Conservation (phyloP, 495 filamentous ascomycete genomes). For the Aspergillus indologenus region DNA sequence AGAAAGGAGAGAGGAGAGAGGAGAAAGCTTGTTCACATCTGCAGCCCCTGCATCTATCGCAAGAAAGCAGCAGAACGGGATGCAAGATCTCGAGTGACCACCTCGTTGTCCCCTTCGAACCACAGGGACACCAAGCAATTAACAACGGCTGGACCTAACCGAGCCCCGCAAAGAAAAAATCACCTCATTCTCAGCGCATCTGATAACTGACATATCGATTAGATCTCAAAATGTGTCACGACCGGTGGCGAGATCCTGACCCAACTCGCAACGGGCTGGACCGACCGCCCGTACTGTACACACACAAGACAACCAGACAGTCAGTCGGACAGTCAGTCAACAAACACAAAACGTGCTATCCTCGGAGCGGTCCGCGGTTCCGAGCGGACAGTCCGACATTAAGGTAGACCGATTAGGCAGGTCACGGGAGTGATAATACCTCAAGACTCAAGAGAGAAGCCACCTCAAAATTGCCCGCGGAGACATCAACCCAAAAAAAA, state of each 20-base stretch:
- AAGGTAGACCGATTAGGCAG: background rate
- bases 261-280: background rate
- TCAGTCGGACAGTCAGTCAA: background rate
- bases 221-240: background rate
- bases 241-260: background rate
- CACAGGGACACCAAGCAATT: background rate
- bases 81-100: background rate
- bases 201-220: background rate
- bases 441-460: background rate
- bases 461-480: background rate
- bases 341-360: background rate
- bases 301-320: background rate
- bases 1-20: too few species aligned
- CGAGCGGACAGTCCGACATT: background rate
- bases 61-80: background rate
- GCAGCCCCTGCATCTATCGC: background rate
- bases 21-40: background rate
- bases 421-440: background rate
- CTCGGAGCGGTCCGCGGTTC: background rate
- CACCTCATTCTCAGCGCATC: background rate
- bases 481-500: background rate
- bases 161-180: background rate
- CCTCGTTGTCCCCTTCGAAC: background rate
- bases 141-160: background rate
- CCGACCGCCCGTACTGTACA: too few species aligned